These are phyloP conservation scores for Paraconiothyrium sp. DNA, from an alignment of 2,329 filamentous ascomycete species.

Conservation along the genomic window DNA sequence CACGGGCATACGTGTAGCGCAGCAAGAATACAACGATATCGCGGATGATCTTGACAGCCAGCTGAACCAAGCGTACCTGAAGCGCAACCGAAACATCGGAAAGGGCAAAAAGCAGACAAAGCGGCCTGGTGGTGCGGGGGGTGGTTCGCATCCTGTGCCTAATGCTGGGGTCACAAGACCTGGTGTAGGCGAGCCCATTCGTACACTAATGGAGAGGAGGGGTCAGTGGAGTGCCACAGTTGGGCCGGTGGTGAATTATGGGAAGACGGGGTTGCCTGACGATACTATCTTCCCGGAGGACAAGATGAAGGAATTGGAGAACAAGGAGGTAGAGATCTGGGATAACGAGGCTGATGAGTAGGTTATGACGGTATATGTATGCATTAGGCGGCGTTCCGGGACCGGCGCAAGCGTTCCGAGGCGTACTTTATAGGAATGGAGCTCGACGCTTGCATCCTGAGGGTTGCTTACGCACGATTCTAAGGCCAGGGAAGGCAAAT, in stretches of 20 bases:
- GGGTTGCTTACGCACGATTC: not conserved
- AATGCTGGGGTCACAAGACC: conserved; percentile 47
- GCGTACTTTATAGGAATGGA: not conserved
- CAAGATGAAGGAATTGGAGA: conserved; percentile 76
- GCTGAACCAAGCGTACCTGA: conserved; percentile 93
- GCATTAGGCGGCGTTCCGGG: conserved; percentile 5
- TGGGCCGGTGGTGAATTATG: conserved; percentile 85
- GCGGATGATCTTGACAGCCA: conserved; percentile 95
- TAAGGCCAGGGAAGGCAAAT: not conserved
- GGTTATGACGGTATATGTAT: not conserved
- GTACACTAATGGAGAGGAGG: conserved; percentile 90
- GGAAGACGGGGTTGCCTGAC: conserved; percentile 77
- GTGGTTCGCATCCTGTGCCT: conserved; percentile 67
- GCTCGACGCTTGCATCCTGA: not conserved
- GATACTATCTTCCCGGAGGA: conserved; percentile 80
- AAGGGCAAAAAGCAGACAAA: conserved; percentile 91
- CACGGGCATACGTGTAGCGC: conserved; percentile 90
- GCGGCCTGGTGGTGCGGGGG: conserved; percentile 77
- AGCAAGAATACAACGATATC: conserved; percentile 97
- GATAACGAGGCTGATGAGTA: conserved; percentile 76
- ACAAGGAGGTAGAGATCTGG: conserved; percentile 80
- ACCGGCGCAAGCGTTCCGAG: too few species aligned
- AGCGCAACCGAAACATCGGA: conserved; percentile 91
- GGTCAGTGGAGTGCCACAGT: conserved; percentile 87
- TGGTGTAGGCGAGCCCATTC: conserved; percentile 88